Percentiles rank a stretch among this genome's conserved stretches.
These are phyloP conservation scores for Saccharomyces jurei DNA, from an alignment of 805 yeast genomes.

Conservation along the genomic window DNA sequence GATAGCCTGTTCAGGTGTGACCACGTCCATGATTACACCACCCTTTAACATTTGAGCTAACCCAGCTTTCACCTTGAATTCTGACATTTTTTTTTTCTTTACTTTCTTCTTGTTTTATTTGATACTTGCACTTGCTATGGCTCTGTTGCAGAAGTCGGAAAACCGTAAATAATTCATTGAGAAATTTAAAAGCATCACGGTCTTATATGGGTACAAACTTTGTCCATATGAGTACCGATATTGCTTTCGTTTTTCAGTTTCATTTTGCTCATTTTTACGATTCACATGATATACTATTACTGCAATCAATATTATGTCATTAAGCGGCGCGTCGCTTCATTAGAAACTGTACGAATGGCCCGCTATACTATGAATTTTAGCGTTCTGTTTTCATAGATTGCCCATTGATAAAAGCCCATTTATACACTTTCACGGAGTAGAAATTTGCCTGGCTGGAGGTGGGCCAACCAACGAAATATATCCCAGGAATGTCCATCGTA, in stretches of 20 bases:
- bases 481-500: conserved; percentile 7
- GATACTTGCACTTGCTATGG: not conserved
- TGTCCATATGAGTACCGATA: not conserved
- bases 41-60: conserved; percentile 83
- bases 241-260: not conserved
- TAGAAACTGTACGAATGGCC: not conserved
- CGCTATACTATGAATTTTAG: too few relatives aligned
- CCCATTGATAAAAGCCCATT: not conserved
- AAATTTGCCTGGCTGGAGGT: not conserved
- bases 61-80: conserved; percentile 57
- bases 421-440: not conserved
- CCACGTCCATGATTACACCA: conserved; percentile 68
- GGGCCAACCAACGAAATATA: not conserved
- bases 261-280: not conserved
- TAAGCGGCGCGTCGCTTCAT: not conserved
- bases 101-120: not conserved
- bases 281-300: too few relatives aligned
- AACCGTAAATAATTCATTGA: not conserved
- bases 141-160: not conserved
- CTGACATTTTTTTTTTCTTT: conserved; percentile 14
- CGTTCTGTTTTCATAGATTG: not conserved
- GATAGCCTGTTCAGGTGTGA: conserved; percentile 69
- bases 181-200: not conserved
- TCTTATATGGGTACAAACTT: not conserved
- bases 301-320: not conserved